Conservation (phyloP, 176 grass and related monocot genomes). For the Avena atlantica region DNA sequence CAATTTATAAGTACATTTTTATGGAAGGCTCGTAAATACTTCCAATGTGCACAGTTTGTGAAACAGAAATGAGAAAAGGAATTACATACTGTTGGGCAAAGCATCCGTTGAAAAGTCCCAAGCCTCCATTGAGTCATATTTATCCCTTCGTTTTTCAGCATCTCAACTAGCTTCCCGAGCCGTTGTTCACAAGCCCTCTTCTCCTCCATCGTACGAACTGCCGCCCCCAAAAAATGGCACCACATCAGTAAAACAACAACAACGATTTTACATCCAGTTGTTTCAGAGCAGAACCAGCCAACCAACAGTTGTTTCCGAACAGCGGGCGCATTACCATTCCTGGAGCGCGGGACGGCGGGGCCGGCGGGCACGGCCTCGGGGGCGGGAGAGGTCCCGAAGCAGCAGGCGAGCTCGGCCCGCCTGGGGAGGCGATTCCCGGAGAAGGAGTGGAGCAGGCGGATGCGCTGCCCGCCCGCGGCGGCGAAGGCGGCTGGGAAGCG, state of each 20-base stretch:
- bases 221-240: neutral
- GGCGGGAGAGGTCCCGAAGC: slow-evolving; percentile 38
- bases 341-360: slow-evolving; percentile 28
- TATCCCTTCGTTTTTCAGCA: slow-evolving; percentile 63
- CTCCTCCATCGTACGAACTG: slow-evolving; percentile 21
- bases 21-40: neutral
- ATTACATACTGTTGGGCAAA: slow-evolving; percentile 51
- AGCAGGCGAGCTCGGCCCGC: slow-evolving; percentile 35
- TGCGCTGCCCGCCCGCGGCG: neutral
- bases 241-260: neutral
- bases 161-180: slow-evolving; percentile 44
- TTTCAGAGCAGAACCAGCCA: neutral
- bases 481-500: neutral
- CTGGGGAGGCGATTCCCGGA: neutral
- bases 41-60: neutral
- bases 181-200: slow-evolving; percentile 33
- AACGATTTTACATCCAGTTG: neutral
- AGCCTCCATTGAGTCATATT: slow-evolving; percentile 32
- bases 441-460: slow-evolving; percentile 43
- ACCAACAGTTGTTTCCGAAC: neutral
- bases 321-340: slow-evolving; percentile 37
- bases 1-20: neutral
- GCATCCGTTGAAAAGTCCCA: slow-evolving; percentile 30
- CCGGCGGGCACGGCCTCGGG: slow-evolving; percentile 9
- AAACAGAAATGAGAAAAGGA: neutral